A percentile compares a stretch with the other conserved stretches of the same genome.
Conservation (phyloP, 2,329 filamentous ascomycete species). For the Drechslera avenae region DNA sequence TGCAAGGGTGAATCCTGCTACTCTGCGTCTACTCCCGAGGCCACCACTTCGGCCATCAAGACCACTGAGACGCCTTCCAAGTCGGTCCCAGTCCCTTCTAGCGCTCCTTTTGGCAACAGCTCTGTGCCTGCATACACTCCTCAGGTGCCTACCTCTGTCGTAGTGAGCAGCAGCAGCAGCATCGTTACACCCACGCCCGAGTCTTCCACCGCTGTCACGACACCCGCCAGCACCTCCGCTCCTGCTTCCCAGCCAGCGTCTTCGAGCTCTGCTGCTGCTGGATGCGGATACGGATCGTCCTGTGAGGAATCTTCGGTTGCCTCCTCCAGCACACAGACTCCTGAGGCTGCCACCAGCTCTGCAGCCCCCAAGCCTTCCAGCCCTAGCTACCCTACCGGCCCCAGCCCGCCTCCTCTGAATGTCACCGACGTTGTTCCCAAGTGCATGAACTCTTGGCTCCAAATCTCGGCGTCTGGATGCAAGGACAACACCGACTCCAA, state of each 20-base stretch:
- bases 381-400: slow-evolving; percentile 26
- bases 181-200: slow-evolving; percentile 12
- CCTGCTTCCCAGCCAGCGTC: slow-evolving; percentile 3
- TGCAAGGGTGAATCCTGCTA: slow-evolving; percentile 5
- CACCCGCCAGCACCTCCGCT: slow-evolving; percentile 3
- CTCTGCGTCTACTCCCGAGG: slow-evolving; percentile 14
- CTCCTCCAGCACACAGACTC: slow-evolving; percentile 3
- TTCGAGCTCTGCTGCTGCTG: slow-evolving; percentile 8
- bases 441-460: slow-evolving; percentile 90
- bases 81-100: slow-evolving; percentile 8
- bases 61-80: slow-evolving; percentile 7
- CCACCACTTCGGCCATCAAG: slow-evolving; percentile 14
- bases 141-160: slow-evolving; percentile 9
- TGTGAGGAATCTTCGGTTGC: slow-evolving; percentile 20
- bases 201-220: slow-evolving; percentile 9
- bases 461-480: slow-evolving; percentile 68
- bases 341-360: slow-evolving; percentile 17
- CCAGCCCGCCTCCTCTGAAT: slow-evolving; percentile 30
- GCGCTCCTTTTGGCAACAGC: slow-evolving; percentile 24
- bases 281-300: slow-evolving; percentile 21
- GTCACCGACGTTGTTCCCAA: slow-evolving; percentile 76
- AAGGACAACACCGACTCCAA: slow-evolving; percentile 77
- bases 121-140: slow-evolving; percentile 19
- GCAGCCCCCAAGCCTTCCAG: slow-evolving; percentile 24
- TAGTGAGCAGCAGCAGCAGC: slow-evolving; percentile 13